Conservation (phyloP, 2,329 filamentous ascomycete genomes). For the Penicillium sp. region DNA sequence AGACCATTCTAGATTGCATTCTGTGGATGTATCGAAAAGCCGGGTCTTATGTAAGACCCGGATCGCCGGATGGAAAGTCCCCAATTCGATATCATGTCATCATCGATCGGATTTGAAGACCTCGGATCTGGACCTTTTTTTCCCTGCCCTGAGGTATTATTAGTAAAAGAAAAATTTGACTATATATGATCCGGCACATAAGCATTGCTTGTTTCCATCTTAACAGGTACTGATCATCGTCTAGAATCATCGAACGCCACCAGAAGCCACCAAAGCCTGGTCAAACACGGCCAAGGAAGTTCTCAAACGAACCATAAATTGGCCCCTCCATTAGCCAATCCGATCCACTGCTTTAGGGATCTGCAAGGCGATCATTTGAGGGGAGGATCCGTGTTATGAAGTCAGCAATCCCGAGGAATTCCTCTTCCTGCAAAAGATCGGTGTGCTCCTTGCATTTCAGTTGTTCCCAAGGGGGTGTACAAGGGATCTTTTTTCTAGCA, state of each 20-base stretch:
- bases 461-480: constrained; percentile 16
- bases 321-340: constrained; percentile 15
- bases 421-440: constrained; percentile 19
- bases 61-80: constrained; percentile 23
- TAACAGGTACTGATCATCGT: neutral
- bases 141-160: neutral
- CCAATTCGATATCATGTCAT: constrained; percentile 23
- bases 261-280: neutral
- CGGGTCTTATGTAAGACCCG: constrained; percentile 1
- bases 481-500: constrained; percentile 5
- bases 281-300: neutral
- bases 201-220: neutral
- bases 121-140: neutral
- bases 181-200: neutral
- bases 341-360: constrained; percentile 11
- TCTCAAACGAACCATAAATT: constrained; percentile 11
- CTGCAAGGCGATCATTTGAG: constrained; percentile 23
- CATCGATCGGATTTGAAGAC: constrained; percentile 18
- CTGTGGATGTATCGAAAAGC: too few species aligned
- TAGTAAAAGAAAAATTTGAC: neutral
- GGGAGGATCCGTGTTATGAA: constrained; percentile 25
- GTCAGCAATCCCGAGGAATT: constrained; percentile 22
- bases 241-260: neutral
- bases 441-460: constrained; percentile 22
- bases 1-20: neutral